phyloP scores from a whole-genome alignment of 805 yeast genomes.

The Yarrowia porcina region DNA sequence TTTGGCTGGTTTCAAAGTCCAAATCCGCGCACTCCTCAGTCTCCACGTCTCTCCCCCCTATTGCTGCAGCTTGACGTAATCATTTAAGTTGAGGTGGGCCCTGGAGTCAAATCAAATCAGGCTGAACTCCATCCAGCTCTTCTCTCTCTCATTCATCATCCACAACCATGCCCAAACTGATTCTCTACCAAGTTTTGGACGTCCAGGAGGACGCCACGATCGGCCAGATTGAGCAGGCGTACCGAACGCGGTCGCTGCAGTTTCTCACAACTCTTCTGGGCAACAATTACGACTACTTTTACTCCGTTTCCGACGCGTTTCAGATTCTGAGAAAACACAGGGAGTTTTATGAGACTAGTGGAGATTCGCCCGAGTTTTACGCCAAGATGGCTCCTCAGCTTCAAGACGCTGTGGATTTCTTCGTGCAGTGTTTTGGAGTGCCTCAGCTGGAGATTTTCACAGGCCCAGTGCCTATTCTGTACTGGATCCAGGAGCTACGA shows the following conservation, averaged over 20 bases:
- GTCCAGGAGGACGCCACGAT: conserved; percentile 14
- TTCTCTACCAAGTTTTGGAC: conserved; percentile 10
- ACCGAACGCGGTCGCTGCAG: conserved; percentile 4
- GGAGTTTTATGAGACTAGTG: not conserved
- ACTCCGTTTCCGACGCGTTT: conserved; percentile 17
- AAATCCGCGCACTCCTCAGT: no score
- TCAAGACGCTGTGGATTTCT: conserved; percentile 20
- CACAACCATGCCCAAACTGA: not conserved
- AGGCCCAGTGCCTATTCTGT: conserved; percentile 11
- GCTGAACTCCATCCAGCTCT: not conserved
- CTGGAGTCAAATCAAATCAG: not conserved
- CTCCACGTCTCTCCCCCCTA: no score
- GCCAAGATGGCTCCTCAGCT: not conserved
- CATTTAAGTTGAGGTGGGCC: not conserved
- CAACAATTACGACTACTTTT: conserved; percentile 12
- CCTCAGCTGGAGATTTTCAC: conserved; percentile 23
- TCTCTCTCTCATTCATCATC: not conserved
- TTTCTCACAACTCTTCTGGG: conserved; percentile 12
- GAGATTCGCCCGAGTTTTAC: conserved; percentile 11
- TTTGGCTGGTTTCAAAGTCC: no score
- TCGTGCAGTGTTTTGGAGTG: conserved; percentile 20
- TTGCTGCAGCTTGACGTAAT: not conserved
- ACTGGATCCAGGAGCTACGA: conserved; percentile 16
- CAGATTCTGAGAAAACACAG: conserved; percentile 8
- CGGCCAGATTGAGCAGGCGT: conserved; percentile 17